Base-by-base conservation (phyloP, 140 eudicot genomes). In the Stevia rebaudiana region DNA sequence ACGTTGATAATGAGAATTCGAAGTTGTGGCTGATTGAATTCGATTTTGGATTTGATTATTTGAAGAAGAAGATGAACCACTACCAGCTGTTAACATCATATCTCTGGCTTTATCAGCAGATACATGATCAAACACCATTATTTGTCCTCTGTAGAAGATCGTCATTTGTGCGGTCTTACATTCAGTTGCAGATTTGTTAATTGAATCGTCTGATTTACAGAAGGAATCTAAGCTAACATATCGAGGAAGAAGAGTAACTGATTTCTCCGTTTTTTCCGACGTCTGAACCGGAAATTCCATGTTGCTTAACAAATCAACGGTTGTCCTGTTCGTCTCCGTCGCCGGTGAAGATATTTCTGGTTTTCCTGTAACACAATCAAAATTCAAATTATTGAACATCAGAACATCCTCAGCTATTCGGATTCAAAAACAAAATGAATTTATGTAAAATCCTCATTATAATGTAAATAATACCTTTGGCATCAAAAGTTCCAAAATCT, bases 131-230 rank as follows among this genome's bases (percentile, higher is more conserved):
- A 74, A 77, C 12, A 77, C 85, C 1, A 74, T 5, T 18, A 83
- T 70, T 50, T 77, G 62, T 41, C 89, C 85, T 0, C 19, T 70
- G 56, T 82, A 82, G 51, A 82, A 62, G 8, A 79, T 72, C 0
- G 84, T 82, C 84, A 77, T 77, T 53, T 74, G 75, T 2, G 62
- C 77, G 4, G 67, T 24, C 54, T 64, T 58, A 0, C 42, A 10
- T 60, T 28, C 48, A 37, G 57, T 22, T 53, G 18, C 70, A 37
- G 33, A 36, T 30, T 33, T 37, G 55, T 40, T 47, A 9, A 22
- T 12, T 10, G 61, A 41, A 48, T 69, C 74, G 11, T 18, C 37
- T 0, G 18, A 42, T 17, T 48, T 23, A 37, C 42, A 41, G 40
- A 37, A 67, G 5, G 41, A 62, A 44, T 71, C 68, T 46, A 66